Conservation (phyloP, 257 asterid species). For the Scutellaria baicalensis region DNA sequence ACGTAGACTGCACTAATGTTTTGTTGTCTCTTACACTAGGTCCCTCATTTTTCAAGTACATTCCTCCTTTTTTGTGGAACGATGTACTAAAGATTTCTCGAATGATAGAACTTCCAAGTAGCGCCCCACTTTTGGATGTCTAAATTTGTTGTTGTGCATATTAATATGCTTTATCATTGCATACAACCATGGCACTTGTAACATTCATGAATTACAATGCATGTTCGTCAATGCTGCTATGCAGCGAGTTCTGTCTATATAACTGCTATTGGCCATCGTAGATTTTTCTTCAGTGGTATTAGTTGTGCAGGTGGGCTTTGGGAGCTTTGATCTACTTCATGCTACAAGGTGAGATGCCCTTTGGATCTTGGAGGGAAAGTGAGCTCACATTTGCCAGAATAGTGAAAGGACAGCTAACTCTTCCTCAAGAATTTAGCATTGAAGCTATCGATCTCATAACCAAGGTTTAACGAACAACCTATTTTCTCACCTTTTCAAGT, state of each 20-base stretch:
- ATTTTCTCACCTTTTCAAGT: neutral
- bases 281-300: conserved; percentile 5
- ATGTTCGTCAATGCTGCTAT: neutral
- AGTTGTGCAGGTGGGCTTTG: conserved; percentile 76
- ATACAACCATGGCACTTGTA: neutral
- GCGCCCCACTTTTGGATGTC: neutral
- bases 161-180: neutral
- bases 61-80: neutral
- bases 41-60: neutral
- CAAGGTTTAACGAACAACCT: conserved; percentile 41
- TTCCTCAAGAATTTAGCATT: conserved; percentile 57
- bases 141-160: neutral
- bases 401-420: conserved; percentile 76
- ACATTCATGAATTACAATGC: neutral
- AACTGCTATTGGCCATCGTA: neutral
- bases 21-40: neutral
- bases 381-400: conserved; percentile 84
- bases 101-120: neutral
- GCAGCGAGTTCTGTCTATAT: neutral
- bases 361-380: conserved; percentile 95
- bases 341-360: conserved; percentile 96
- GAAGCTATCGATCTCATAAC: conserved; percentile 75
- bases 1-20: neutral
- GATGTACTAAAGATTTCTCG: neutral
- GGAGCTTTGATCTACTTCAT: conserved; percentile 89